Base-by-base conservation (phyloP, 148 eudicot species). In the Hydrangea macrophylla region DNA sequence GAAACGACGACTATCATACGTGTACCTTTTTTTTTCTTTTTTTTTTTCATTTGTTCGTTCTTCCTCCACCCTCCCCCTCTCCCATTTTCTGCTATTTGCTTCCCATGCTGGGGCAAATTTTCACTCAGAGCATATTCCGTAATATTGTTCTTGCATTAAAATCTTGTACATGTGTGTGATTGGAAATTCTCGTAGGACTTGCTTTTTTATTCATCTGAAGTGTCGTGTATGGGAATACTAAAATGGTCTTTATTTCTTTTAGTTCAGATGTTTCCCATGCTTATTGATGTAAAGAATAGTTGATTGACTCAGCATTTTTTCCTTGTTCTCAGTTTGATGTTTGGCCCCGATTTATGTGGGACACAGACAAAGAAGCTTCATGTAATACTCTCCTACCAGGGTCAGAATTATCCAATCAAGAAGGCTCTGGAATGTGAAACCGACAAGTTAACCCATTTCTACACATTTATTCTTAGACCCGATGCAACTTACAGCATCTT, bases 261-360 rank as follows among this genome's bases (percentile, higher is more conserved):
- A 4, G 25, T 25, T 9, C 31, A 23, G 2, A 6, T 42, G 1
- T 42, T 67, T 23, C 18, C 30, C 36, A 1, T 71, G 4, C 12
- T 57, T 27, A 20, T 20, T 28, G 20, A 53, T 11, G 13, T 45
- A 66, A 50, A 24, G 27, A n/a, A 22, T 13, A 23, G 60, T n/a
- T 27, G 37, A 32, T 48, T 26, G 31, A 39, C 72, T 60, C 20
- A 60, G 55, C 50, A 13, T 28, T 59, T 31, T 33, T 42, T 5
- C 51, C 31, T 55, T n/a, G 28, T 60, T 32, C 66, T 71, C 78
- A 90, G 93, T 82, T 70, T 90, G 65, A 90, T 90, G 96, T 88
- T 90, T 79, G 96, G 96, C 69, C 96, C 96, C 32, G 96, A 90
- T 75, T n/a, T 90, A 58, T 90, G 96, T 78, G 96, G 93, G 55